phyloP scores from a whole-genome alignment of 768 basidiomycete species.

The Pisolithus sp. region DNA sequence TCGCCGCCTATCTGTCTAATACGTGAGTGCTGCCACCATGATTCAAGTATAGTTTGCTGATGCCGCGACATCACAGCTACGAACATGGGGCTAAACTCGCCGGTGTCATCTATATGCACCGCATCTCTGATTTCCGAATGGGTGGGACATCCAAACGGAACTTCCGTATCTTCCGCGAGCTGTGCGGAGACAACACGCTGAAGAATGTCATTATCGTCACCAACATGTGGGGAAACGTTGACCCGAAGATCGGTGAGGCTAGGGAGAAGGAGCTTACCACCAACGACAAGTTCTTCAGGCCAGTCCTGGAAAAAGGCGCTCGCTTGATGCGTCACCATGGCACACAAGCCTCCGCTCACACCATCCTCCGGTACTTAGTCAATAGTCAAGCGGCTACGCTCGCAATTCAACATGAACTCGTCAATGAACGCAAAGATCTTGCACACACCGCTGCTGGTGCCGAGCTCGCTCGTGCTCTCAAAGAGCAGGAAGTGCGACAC shows the following conservation, averaged over 20 bases:
- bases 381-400: constrained; percentile 37
- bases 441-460: constrained; percentile 47
- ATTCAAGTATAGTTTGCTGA: neutral
- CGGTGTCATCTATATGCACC: constrained; percentile 51
- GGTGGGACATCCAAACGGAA: constrained; percentile 46
- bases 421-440: constrained; percentile 42
- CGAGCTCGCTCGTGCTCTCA: constrained; percentile 45
- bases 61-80: constrained; percentile 15
- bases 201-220: constrained; percentile 48
- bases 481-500: constrained; percentile 40
- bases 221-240: constrained; percentile 47
- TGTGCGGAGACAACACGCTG: constrained; percentile 47
- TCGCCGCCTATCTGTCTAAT: constrained; percentile 24
- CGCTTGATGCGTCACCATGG: constrained; percentile 37
- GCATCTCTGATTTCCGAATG: constrained; percentile 46
- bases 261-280: constrained; percentile 41
- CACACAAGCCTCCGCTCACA: constrained; percentile 34
- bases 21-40: neutral
- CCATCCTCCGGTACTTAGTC: constrained; percentile 38
- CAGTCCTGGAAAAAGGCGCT: constrained; percentile 45
- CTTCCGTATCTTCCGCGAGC: constrained; percentile 44
- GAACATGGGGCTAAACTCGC: constrained; percentile 36
- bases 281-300: constrained; percentile 44
- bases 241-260: constrained; percentile 30
- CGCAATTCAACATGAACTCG: constrained; percentile 51